Evolutionary conservation across 768 basidiomycete species (phyloP), one percentile per base, ranked within the genome.

Genomic region (Mycena latifolia): DNA sequence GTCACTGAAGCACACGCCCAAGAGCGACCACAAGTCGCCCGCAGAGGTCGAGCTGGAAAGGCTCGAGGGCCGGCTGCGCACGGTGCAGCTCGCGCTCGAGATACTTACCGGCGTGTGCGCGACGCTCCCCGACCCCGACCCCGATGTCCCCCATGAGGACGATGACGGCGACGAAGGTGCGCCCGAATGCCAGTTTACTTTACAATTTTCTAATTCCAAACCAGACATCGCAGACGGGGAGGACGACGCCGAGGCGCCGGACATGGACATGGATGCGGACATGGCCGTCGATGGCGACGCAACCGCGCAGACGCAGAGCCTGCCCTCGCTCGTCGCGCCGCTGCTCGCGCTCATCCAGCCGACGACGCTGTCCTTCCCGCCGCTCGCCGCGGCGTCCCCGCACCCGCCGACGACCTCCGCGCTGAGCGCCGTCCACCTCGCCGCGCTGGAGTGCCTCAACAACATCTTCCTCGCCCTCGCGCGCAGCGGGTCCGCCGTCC

Each of bases 391-490:
- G 6, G 86, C 87, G 14, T 95, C 94, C 0, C 81, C 85, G 24
- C 93, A 97, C 73, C 93, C 95, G 43, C 96, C 96, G 2, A 95
- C 91, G 15, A 97, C 96, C 0, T 93, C 95, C 27, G 92, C 84
- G 12, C 86, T 98, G 48, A 87, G 92, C 67, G 88, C 92, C 9
- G 88, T 97, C 55, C 96, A 98, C 74, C 82, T 94, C 61, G 85
- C 90, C 68, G 93, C 95, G 12, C 83, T 96, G 28, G 95, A 97
- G 75, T 95, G 95, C 73, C 83, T 98, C 51, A 95, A 93, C 73
- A 98, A 98, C 73, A 83, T 96, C 41, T 91, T 97, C 72, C 81
- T 96, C 37, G 90, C 94, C 4, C 82, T 92, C 15, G 84, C 89
- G 25, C 60, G 65, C 24, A 41, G 10, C 3, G 77, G 82, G 5